A percentile compares a stretch with the other conserved stretches of the same genome.
Evolutionary conservation across 1,284 basidiomycete species (phyloP).

Genomic region (Leccinum pallidistipes): DNA sequence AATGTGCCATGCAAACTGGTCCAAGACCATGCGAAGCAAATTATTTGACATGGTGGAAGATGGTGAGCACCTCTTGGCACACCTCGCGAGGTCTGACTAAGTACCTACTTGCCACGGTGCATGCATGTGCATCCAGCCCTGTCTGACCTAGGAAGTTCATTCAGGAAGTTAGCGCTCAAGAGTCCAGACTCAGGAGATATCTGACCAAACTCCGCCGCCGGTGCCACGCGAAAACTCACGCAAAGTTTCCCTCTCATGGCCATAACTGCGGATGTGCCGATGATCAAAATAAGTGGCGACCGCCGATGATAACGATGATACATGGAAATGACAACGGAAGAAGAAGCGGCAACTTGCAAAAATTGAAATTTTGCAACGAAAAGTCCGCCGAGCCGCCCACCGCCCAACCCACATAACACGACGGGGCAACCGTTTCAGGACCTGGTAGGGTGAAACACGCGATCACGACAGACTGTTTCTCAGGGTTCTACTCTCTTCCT

Average conservation of each 20-base stretch:
- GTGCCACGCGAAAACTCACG: neutral
- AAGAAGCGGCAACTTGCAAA: conserved; percentile 10
- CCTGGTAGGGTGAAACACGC: conserved; percentile 13
- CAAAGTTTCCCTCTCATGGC: neutral
- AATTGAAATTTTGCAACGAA: neutral
- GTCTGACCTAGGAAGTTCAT: no score
- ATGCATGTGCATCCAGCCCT: neutral
- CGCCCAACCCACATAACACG: neutral
- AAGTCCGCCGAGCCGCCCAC: neutral
- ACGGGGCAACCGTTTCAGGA: conserved; percentile 15
- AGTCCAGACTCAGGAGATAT: neutral
- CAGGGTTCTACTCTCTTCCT: neutral
- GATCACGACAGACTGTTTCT: conserved; percentile 1
- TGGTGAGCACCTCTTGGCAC: neutral
- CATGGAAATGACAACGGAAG: neutral
- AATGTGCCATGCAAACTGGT: neutral
- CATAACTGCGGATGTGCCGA: neutral
- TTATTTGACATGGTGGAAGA: neutral
- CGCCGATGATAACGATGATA: neutral
- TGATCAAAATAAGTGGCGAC: neutral
- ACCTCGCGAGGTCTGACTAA: neutral
- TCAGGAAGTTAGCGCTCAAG: neutral
- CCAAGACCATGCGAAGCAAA: neutral
- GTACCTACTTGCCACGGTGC: neutral
- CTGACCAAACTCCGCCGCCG: neutral